Percentiles rank a stretch among this genome's conserved stretches.
phyloP scores from a whole-genome alignment of 495 filamentous ascomycete genomes.

The Xylaria longipes region DNA sequence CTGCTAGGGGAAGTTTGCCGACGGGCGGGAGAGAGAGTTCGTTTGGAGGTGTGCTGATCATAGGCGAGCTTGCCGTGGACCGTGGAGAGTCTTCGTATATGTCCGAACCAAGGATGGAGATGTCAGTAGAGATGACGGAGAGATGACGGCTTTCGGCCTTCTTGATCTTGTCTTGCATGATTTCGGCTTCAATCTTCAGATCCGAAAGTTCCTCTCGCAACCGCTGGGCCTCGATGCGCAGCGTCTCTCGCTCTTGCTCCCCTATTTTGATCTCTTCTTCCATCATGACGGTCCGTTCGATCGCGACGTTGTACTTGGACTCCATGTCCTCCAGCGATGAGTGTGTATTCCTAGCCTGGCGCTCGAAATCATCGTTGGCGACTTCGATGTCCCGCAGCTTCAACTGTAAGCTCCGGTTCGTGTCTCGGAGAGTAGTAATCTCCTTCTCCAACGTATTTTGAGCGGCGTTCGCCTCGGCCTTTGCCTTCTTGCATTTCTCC shows the following conservation, averaged over 20 bases:
- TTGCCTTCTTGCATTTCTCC: constrained; percentile 96
- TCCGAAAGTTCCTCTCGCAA: constrained; percentile 90
- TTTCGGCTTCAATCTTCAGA: constrained; percentile 92
- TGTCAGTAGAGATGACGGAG: constrained; percentile 58
- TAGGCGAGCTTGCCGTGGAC: constrained; percentile 73
- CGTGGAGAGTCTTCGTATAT: constrained; percentile 62
- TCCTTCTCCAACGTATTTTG: constrained; percentile 94
- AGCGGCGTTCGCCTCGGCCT: constrained; percentile 79
- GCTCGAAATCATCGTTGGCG: constrained; percentile 96
- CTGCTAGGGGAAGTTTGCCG: constrained; percentile 39
- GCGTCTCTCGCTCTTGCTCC: constrained; percentile 84
- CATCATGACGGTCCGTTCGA: constrained; percentile 89
- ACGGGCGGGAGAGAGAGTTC: constrained; percentile 61
- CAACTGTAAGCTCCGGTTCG: constrained; percentile 79
- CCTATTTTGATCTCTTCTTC: constrained; percentile 91
- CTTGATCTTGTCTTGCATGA: constrained; percentile 88
- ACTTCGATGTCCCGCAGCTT: constrained; percentile 94
- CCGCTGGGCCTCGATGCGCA: constrained; percentile 88
- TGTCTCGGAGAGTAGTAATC: constrained; percentile 86
- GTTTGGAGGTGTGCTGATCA: constrained; percentile 73
- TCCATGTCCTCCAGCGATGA: constrained; percentile 97
- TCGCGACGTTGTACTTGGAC: constrained; percentile 92
- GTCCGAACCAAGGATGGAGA: constrained; percentile 62
- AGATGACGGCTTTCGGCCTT: constrained; percentile 61
- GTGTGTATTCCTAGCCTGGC: constrained; percentile 89